A percentile compares a stretch with the other conserved stretches of the same genome.
These are phyloP conservation scores for Drechslerella stenobrocha DNA, from an alignment of 2,329 filamentous ascomycete species.

Conservation along the genomic window DNA sequence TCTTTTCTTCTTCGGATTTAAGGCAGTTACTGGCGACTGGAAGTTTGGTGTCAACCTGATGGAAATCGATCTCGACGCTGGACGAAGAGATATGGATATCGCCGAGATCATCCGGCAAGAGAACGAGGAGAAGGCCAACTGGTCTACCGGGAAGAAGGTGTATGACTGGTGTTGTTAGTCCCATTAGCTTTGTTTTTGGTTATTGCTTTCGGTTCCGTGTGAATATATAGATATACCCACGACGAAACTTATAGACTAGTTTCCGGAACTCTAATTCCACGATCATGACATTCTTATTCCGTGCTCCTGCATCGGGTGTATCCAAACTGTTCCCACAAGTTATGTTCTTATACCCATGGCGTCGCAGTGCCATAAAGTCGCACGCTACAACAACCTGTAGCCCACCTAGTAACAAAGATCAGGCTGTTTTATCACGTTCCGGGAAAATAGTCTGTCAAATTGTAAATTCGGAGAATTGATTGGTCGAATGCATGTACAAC, in stretches of 20 bases:
- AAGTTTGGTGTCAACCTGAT: slow-evolving; percentile 61
- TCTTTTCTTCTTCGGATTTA: slow-evolving; percentile 63
- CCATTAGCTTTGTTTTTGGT: slow-evolving; percentile 9
- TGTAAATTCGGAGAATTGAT: too few species aligned
- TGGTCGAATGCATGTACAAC: too few species aligned
- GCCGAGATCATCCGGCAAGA: slow-evolving; percentile 35
- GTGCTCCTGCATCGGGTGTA: too few species aligned
- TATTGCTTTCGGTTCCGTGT: slow-evolving; percentile 5
- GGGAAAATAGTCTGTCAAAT: too few species aligned
- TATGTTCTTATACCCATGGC: too few species aligned
- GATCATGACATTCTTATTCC: too few species aligned
- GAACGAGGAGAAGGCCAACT: slow-evolving; percentile 42
- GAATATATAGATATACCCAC: slow-evolving; percentile 2
- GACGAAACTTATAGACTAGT: not conserved
- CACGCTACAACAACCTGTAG: too few species aligned
- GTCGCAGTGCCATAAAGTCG: too few species aligned
- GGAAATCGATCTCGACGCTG: slow-evolving; percentile 69
- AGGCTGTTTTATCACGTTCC: too few species aligned
- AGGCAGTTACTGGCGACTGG: slow-evolving; percentile 66
- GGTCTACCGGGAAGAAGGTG: slow-evolving; percentile 24
- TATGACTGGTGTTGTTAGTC: slow-evolving; percentile 44
- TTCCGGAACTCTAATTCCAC: not conserved
- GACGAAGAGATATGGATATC: slow-evolving; percentile 56
- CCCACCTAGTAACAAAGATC: too few species aligned
- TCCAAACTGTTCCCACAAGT: too few species aligned